phyloP scores from a whole-genome alignment of 2,329 filamentous ascomycete species.

The Aspergillus unguis region DNA sequence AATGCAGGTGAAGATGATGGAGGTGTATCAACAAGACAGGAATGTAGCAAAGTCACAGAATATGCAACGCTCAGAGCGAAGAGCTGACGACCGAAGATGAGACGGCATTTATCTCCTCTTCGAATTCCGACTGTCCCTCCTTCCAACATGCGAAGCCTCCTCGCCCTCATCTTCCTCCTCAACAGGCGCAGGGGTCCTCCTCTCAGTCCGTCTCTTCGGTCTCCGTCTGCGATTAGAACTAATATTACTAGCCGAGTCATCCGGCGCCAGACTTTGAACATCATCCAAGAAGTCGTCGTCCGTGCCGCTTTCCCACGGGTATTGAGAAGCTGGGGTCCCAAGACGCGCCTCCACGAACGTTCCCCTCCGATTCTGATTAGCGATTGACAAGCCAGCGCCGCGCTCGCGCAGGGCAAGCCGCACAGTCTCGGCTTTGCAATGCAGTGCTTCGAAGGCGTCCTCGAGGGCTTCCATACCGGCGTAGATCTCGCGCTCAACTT shows the following conservation, averaged over 20 bases:
- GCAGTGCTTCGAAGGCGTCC: conserved; percentile 89
- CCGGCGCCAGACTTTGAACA: conserved; percentile 44
- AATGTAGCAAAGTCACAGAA: too few species aligned
- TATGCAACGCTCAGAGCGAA: too few species aligned
- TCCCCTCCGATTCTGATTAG: conserved; percentile 45
- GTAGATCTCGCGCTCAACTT: conserved; percentile 91
- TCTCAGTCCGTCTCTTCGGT: conserved; percentile 47
- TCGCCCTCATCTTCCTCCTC: conserved; percentile 48
- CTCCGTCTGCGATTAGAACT: conserved; percentile 44
- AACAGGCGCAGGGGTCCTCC: conserved; percentile 48
- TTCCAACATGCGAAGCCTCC: conserved; percentile 20
- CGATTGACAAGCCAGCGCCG: conserved; percentile 66
- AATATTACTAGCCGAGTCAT: conserved; percentile 51
- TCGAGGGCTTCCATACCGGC: conserved; percentile 90
- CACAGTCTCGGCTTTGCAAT: conserved; percentile 77
- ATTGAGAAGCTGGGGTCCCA: conserved; percentile 40
- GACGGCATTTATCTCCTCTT: conserved; percentile 22
- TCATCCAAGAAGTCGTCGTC: conserved; percentile 48
- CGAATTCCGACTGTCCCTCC: conserved; percentile 18
- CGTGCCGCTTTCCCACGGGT: conserved; percentile 39
- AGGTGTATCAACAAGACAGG: background rate
- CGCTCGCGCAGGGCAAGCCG: conserved; percentile 76
- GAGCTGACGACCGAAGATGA: background rate
- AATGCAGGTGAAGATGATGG: background rate
- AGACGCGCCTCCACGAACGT: conserved; percentile 41